These are phyloP conservation scores for Nemania bipapillata DNA, from an alignment of 2,329 filamentous ascomycete species.

Conservation along the genomic window DNA sequence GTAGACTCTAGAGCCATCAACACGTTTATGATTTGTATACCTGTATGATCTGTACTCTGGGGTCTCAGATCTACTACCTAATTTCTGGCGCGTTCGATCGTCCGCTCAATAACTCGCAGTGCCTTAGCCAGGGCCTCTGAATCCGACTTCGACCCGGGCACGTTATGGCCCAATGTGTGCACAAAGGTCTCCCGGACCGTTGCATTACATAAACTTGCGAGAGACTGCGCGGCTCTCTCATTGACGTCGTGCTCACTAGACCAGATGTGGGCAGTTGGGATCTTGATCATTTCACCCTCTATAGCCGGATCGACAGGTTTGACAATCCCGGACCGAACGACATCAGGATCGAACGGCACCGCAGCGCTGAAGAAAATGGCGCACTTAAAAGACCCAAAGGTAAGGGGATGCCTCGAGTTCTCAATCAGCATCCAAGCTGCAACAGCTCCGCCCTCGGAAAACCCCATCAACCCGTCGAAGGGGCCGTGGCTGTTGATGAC, in stretches of 20 bases:
- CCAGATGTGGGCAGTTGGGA: slow-evolving; percentile 49
- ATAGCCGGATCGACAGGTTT: slow-evolving; percentile 44
- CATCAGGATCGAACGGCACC: slow-evolving; percentile 47
- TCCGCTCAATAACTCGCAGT: slow-evolving; percentile 47
- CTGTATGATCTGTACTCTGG: background rate
- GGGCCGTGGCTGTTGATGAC: slow-evolving; percentile 45
- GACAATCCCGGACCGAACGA: slow-evolving; percentile 41
- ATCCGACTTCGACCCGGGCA: slow-evolving; percentile 46
- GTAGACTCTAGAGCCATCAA: background rate
- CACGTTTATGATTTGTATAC: background rate
- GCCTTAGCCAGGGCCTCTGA: slow-evolving; percentile 39
- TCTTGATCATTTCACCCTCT: slow-evolving; percentile 43
- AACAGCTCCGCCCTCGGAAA: slow-evolving; percentile 49
- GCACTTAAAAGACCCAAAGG: slow-evolving; percentile 48
- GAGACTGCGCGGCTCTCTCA: slow-evolving; percentile 35
- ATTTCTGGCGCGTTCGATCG: slow-evolving; percentile 43
- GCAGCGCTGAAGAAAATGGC: slow-evolving; percentile 50
- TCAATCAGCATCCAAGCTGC: slow-evolving; percentile 50
- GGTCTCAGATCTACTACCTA: background rate
- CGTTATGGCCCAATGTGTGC: slow-evolving; percentile 45
- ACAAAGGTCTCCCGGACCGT: slow-evolving; percentile 43
- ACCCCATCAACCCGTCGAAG: slow-evolving; percentile 50
- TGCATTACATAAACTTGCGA: slow-evolving; percentile 43
- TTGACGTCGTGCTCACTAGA: slow-evolving; percentile 38
- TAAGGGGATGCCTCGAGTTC: slow-evolving; percentile 42